Evolutionary conservation across 495 filamentous ascomycete genomes (phyloP).

Genomic region (Paragyromitra xinjiangensis): DNA sequence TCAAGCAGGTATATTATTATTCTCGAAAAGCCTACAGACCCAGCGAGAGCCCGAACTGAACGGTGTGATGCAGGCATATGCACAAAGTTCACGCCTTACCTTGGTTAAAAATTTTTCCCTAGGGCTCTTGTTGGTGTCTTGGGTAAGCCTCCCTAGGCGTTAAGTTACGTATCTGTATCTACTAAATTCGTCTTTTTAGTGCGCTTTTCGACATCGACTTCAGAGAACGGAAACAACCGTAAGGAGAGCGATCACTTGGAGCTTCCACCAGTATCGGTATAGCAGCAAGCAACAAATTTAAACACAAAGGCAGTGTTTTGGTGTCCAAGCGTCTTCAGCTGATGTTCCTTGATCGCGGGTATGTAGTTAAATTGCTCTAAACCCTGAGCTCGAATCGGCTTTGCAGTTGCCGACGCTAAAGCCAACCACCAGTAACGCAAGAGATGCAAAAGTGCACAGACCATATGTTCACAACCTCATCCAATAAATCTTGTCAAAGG

Average conservation of each 20-base stretch:
- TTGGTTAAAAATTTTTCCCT: neutral
- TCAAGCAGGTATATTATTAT: neutral
- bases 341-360: conserved; percentile 18
- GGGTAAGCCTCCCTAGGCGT: neutral
- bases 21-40: neutral
- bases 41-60: neutral
- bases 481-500: conserved; percentile 23
- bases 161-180: neutral
- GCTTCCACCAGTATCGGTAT: conserved; percentile 7
- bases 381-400: conserved; percentile 24
- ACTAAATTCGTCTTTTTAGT: neutral
- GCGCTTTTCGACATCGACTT: neutral
- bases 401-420: conserved; percentile 36
- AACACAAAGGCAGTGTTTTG: neutral
- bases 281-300: neutral
- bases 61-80: neutral
- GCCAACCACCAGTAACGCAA: conserved; percentile 26
- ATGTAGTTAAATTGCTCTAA: conserved; percentile 33
- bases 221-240: neutral
- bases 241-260: conserved; percentile 13
- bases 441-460: conserved; percentile 27
- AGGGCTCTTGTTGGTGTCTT: conserved; percentile 4
- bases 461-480: conserved; percentile 39
- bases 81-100: neutral
- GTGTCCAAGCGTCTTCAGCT: conserved; percentile 2